These are phyloP conservation scores for Kodamaea ohmeri DNA, from an alignment of 1,139 yeast genomes.

Conservation along the genomic window DNA sequence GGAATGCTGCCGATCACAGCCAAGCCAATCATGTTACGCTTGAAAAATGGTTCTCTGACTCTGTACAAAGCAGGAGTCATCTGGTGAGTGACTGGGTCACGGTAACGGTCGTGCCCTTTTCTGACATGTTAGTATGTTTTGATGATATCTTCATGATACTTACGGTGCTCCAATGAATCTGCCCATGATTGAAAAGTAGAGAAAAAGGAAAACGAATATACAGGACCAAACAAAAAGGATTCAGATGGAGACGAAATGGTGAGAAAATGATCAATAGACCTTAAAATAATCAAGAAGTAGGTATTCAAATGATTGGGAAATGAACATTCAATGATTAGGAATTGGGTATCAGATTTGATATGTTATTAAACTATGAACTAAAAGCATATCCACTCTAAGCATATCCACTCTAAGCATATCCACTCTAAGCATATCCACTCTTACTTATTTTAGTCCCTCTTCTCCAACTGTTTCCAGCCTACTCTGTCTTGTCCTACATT, in stretches of 20 bases:
- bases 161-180: slow-evolving; percentile 40
- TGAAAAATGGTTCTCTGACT: slow-evolving; percentile 83
- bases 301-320: too few relatives aligned
- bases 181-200: slow-evolving; percentile 23
- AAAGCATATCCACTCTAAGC: too few relatives aligned
- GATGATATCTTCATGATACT: slow-evolving; percentile 15
- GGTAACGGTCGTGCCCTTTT: slow-evolving; percentile 47
- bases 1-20: slow-evolving; percentile 59
- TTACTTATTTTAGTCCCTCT: too few relatives aligned
- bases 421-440: too few relatives aligned
- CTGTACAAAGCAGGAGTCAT: slow-evolving; percentile 93
- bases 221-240: background rate
- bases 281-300: too few relatives aligned
- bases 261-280: too few relatives aligned
- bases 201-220: background rate
- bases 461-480: too few relatives aligned
- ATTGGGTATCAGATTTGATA: too few relatives aligned
- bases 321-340: too few relatives aligned
- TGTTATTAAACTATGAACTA: too few relatives aligned
- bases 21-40: slow-evolving; percentile 67
- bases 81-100: slow-evolving; percentile 74
- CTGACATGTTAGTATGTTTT: slow-evolving; percentile 19
- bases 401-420: too few relatives aligned
- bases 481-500: too few relatives aligned
- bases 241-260: background rate